Evolutionary conservation across 2,329 filamentous ascomycete species (phyloP).

Genomic region (Paramyrothecium sp.): DNA sequence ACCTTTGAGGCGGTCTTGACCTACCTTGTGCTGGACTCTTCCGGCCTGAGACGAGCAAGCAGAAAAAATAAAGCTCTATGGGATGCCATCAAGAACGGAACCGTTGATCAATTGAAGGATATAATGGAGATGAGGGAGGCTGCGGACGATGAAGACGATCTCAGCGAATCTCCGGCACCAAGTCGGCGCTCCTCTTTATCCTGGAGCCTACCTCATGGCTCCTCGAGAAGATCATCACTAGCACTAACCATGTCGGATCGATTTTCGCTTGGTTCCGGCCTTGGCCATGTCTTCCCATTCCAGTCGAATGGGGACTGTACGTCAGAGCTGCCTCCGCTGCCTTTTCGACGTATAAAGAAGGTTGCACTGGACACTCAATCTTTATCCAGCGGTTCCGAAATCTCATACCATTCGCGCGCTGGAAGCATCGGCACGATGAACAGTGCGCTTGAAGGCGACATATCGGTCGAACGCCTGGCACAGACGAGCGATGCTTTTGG

Average conservation of each 20-base stretch:
- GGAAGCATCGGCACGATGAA: slow-evolving; percentile 73
- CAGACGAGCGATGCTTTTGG: slow-evolving; percentile 70
- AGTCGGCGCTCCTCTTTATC: slow-evolving; percentile 44
- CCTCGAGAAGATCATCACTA: slow-evolving; percentile 41
- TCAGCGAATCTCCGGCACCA: slow-evolving; percentile 34
- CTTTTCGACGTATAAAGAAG: slow-evolving; percentile 62
- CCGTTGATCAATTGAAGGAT: slow-evolving; percentile 69
- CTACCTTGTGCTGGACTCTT: slow-evolving; percentile 82
- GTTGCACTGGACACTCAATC: slow-evolving; percentile 91
- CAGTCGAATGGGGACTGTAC: slow-evolving; percentile 53
- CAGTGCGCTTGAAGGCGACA: slow-evolving; percentile 79
- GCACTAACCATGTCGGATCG: slow-evolving; percentile 43
- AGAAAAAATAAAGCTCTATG: slow-evolving; percentile 82
- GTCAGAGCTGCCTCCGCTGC: slow-evolving; percentile 26
- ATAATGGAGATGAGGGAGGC: slow-evolving; percentile 73
- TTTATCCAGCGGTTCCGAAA: slow-evolving; percentile 80
- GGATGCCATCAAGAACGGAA: slow-evolving; percentile 79
- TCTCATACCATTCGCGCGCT: slow-evolving; percentile 78
- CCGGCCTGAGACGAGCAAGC: slow-evolving; percentile 79
- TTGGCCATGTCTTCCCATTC: slow-evolving; percentile 91
- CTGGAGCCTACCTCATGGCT: slow-evolving; percentile 46
- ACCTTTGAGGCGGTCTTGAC: slow-evolving; percentile 93
- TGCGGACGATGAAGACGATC: slow-evolving; percentile 42
- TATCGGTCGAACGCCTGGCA: slow-evolving; percentile 74
- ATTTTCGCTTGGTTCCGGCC: slow-evolving; percentile 54